Evolutionary conservation across 805 yeast genomes (phyloP), one percentile per base, ranked within the genome.

Genomic region (Teunomyces panamensis): DNA sequence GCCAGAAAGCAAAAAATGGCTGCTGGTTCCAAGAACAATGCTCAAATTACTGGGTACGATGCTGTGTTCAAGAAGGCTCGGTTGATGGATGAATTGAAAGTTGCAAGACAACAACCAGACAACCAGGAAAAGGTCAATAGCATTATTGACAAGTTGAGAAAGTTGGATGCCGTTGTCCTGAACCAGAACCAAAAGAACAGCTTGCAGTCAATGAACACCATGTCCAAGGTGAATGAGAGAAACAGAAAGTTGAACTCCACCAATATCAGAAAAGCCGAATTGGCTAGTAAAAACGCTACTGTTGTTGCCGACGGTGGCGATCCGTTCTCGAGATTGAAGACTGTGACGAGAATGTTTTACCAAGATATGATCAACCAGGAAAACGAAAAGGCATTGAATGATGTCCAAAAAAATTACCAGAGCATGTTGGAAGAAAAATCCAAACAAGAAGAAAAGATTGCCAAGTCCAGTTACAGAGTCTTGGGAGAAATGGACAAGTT

Each of bases 281-380:
- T 82, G 37, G 74, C 74, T 56, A 81, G 86, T 42, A 47, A 49
- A 41, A 47, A 47, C 32, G 47, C 54, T 1, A 54, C 75, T 47
- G 72, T 56, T 37, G 68, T 68, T 48, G 74, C 80, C 46, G 80
- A 76, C 57, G 65, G 57, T 7, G 74, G 74, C 7, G 88, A 94
- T 69, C 98, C 99, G 17, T 94, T 94, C 67, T 81, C 87, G 55
- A 83, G 98, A 64, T 78, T 94, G 61, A 85, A 88, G 63, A 92
- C 98, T 1, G 86, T 83, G 51, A 88, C 97, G 1, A 81, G 88
- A 58, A 81, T 89, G 50, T 92, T 89, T 67, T 89, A 90, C 60
- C 73, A 75, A 48, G 78, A 79, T 46, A 69, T 75, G 42, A 81
- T 77, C 51, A 75, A 75, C 51, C 78, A 75, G 50, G 85, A 78